phyloP scores from a whole-genome alignment of 1,139 yeast species.

The Sugiyamaella pinicola region DNA sequence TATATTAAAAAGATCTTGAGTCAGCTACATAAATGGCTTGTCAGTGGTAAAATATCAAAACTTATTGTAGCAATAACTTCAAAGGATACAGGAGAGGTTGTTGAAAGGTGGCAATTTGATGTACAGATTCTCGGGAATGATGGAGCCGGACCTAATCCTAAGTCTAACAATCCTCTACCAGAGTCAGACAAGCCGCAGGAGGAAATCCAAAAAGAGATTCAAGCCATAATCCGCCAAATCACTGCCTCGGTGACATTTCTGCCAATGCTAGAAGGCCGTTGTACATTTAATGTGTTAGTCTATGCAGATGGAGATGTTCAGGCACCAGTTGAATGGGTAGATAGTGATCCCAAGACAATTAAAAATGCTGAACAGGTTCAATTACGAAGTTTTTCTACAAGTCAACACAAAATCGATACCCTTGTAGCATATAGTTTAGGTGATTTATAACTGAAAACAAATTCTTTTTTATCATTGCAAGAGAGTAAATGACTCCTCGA shows the following conservation, averaged over 20 bases:
- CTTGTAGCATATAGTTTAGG: conserved; percentile 65
- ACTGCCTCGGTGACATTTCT: conserved; percentile 86
- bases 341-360: conserved; percentile 65
- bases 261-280: conserved; percentile 68
- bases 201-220: conserved; percentile 72
- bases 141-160: conserved; percentile 20
- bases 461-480: too few species aligned
- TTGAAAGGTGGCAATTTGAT: conserved; percentile 88
- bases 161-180: conserved; percentile 21
- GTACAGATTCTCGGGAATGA: conserved; percentile 48
- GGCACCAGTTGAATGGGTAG: conserved; percentile 86
- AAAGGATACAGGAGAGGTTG: conserved; percentile 64
- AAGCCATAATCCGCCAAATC: conserved; percentile 82
- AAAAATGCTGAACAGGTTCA: conserved; percentile 65
- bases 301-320: conserved; percentile 74
- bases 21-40: conserved; percentile 84
- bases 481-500: too few species aligned
- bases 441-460: conserved; percentile 14
- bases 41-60: conserved; percentile 67
- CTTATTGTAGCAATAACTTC: conserved; percentile 73
- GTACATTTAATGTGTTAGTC: conserved; percentile 85
- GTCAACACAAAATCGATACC: conserved; percentile 71
- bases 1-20: conserved; percentile 69
- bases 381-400: conserved; percentile 69
- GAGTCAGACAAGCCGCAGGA: conserved; percentile 46